Base-by-base conservation (phyloP, 805 yeast species). In the Debaryomyces hansenii region DNA sequence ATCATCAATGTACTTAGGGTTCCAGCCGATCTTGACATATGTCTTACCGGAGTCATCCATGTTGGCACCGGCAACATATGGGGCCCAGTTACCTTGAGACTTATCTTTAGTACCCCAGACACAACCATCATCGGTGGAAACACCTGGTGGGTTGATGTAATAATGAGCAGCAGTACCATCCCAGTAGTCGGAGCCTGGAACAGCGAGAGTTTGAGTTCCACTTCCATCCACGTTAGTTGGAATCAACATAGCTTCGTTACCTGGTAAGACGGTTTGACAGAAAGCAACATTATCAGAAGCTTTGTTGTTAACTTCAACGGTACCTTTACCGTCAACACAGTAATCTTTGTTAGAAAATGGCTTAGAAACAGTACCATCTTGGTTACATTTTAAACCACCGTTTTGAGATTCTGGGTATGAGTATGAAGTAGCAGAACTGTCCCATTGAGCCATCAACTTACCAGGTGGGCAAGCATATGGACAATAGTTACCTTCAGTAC, bases 391-490 rank as follows among this genome's bases (percentile, higher is more conserved):
- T 46, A 90, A 65, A 9, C 96, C 97, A 57, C 97, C 97, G 58
- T 87, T 69, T 70, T 80, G 84, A 2, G 96, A 87, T 33, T 80
- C 77, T 18, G 96, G 95, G 62, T 85, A 86, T 5, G 84, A 56
- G 69, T 89, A 90, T 9, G 82, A 53, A n/a, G 87, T 87, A 32
- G 84, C 85, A 4, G 63, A 51, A 4, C 90, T 82, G 59, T 90
- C 94, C 96, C 96, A 90, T 67, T 90, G 97, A 27, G 83, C 87
- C 85, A 85, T 84, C 45, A 90, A 65, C 64, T 87, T 80, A 48
- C 97, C 97, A 35, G 96, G 87, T 14, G 90, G 83, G 63, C 97
- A 90, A 14, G 96, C 96, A 64, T 85, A 90, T 27, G 96, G 96
- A 66, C 96, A 90, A 79, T 83, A 90, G 27, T 74, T 68, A n/a